phyloP scores from a whole-genome alignment of 495 filamentous ascomycete species.

The Entonaema liquescens region DNA sequence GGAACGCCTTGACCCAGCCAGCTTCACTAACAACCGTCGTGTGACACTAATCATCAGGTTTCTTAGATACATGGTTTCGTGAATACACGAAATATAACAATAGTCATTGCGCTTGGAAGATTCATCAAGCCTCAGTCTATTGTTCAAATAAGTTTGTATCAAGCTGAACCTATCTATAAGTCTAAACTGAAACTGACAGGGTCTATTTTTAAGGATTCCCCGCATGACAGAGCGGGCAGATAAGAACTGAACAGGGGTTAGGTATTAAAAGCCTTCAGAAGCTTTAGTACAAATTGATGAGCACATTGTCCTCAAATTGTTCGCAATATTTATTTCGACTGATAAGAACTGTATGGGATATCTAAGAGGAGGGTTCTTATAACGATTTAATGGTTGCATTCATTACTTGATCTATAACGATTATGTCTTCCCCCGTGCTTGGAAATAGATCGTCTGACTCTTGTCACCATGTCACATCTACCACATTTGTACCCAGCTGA shows the following conservation, averaged over 20 bases:
- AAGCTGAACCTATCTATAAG: not conserved
- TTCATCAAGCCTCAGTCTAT: not conserved
- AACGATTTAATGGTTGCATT: conserved; percentile 28
- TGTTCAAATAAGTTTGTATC: not conserved
- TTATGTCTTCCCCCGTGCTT: conserved; percentile 24
- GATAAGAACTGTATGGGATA: conserved; percentile 12
- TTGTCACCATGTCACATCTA: conserved; percentile 30
- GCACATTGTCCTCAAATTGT: conserved; percentile 1
- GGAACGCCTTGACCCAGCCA: not conserved
- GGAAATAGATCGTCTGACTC: conserved; percentile 37
- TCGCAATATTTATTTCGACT: not conserved
- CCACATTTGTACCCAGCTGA: conserved; percentile 23
- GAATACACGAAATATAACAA: not conserved
- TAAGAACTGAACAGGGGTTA: conserved; percentile 8
- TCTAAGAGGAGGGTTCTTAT: not conserved
- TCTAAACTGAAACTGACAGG: not conserved
- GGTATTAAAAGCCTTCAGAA: not conserved
- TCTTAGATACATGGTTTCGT: not conserved
- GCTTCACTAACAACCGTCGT: conserved; percentile 9
- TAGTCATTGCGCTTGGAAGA: not conserved
- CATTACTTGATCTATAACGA: conserved; percentile 17
- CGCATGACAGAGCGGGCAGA: conserved; percentile 14
- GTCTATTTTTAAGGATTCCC: conserved; percentile 33
- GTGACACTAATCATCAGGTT: conserved; percentile 27
- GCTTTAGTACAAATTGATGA: not conserved